Conservation (phyloP, 805 yeast species). For the Starmerella roubikii region DNA sequence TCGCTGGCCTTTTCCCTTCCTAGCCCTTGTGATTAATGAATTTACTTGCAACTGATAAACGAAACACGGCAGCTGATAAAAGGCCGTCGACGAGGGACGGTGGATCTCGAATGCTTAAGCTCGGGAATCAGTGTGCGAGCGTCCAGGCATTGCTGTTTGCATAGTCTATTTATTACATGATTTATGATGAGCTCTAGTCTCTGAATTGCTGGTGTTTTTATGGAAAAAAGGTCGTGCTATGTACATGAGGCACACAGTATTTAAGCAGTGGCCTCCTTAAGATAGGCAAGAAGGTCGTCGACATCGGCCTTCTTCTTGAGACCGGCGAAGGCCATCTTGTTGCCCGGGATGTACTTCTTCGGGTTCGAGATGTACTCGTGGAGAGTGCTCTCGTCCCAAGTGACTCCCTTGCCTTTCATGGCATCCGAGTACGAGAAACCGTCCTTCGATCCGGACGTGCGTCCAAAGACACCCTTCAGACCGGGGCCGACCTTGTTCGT, state of each 20-base stretch:
- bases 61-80: too few species aligned
- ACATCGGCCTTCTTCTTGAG: conserved; percentile 98
- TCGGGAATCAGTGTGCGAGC: too few species aligned
- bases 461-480: conserved; percentile 86
- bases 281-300: conserved; percentile 88
- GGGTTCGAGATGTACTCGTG: conserved; percentile 97
- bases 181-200: too few species aligned
- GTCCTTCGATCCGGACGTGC: conserved; percentile 79
- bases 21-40: too few species aligned
- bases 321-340: conserved; percentile 99
- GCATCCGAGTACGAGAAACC: conserved; percentile 98
- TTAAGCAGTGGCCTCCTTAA: conserved; percentile 32
- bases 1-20: too few species aligned
- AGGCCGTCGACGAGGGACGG: too few species aligned
- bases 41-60: too few species aligned
- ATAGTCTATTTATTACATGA: too few species aligned
- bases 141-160: too few species aligned
- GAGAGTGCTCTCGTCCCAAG: conserved; percentile 79
- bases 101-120: too few species aligned
- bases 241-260: not conserved
- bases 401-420: conserved; percentile 88
- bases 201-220: too few species aligned
- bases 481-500: conserved; percentile 99
- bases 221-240: not conserved
- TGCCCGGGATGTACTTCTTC: conserved; percentile 99